These are phyloP conservation scores for Apiospora marii DNA, from an alignment of 2,329 filamentous ascomycete genomes.

Conservation along the genomic window DNA sequence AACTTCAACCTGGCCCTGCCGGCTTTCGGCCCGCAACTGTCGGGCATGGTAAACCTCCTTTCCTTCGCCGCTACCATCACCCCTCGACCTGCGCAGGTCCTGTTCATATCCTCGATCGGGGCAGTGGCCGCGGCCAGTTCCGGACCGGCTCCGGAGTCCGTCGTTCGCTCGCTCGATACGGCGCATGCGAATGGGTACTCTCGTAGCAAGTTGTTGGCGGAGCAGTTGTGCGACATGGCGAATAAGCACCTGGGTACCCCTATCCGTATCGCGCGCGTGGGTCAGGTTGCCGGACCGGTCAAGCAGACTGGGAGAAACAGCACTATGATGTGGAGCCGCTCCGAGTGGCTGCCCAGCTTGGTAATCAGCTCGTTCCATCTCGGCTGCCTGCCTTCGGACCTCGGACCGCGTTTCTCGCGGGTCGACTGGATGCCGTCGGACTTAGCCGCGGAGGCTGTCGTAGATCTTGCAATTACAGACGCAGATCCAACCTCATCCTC, in stretches of 20 bases:
- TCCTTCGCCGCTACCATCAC: conserved; percentile 25
- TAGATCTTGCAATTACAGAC: not conserved
- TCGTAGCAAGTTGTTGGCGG: conserved; percentile 40
- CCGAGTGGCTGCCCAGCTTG: conserved; percentile 50
- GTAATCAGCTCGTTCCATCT: conserved; percentile 46
- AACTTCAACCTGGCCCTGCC: conserved; percentile 36
- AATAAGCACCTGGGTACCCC: conserved; percentile 26
- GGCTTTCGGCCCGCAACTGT: conserved; percentile 34
- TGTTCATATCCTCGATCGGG: conserved; percentile 15
- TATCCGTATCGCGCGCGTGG: conserved; percentile 39
- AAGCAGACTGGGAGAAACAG: conserved; percentile 26
- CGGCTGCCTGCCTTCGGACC: conserved; percentile 43
- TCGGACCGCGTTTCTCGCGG: conserved; percentile 38
- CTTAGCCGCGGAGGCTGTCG: conserved; percentile 14
- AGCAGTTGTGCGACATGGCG: conserved; percentile 37
- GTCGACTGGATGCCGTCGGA: conserved; percentile 55
- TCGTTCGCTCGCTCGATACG: not conserved
- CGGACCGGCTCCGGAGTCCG: not conserved
- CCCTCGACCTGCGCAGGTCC: not conserved
- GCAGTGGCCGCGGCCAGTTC: not conserved
- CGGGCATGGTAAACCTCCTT: conserved; percentile 34
- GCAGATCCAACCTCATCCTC: not conserved
- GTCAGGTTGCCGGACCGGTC: conserved; percentile 37
- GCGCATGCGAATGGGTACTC: conserved; percentile 36
- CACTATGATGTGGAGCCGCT: conserved; percentile 43